Percentiles rank a stretch among this genome's conserved stretches.
These are phyloP conservation scores for Hirschfeldia incana DNA, from an alignment of 345 rosid species.

Conservation along the genomic window DNA sequence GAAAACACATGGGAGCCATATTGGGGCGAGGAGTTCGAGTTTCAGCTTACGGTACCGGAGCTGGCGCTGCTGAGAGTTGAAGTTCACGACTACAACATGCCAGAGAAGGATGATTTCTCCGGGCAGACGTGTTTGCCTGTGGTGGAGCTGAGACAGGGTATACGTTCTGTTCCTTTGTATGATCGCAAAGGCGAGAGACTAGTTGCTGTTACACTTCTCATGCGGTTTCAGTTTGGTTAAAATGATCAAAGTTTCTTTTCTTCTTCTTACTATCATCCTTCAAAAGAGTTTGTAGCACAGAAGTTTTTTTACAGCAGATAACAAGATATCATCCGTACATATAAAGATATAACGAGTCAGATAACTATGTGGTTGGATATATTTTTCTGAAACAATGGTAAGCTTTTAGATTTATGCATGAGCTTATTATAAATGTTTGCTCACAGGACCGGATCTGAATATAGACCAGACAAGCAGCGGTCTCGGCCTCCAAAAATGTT, in stretches of 20 bases:
- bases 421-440: no score
- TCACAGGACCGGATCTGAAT: no score
- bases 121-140: constrained; percentile 79
- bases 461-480: no score
- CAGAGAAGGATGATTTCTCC: constrained; percentile 66
- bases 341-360: background rate
- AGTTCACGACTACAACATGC: constrained; percentile 69
- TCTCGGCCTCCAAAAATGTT: no score
- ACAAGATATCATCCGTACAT: background rate
- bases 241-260: background rate
- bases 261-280: background rate
- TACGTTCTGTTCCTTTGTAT: constrained; percentile 63
- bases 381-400: background rate
- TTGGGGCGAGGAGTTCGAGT: constrained; percentile 72
- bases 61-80: constrained; percentile 64
- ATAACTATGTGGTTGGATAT: background rate
- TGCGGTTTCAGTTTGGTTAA: constrained; percentile 49
- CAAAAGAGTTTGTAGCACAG: background rate
- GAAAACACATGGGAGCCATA: constrained; percentile 65
- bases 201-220: constrained; percentile 54
- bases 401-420: background rate
- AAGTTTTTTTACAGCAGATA: background rate
- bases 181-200: constrained; percentile 55
- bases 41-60: constrained; percentile 63
- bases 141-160: constrained; percentile 55